These are phyloP conservation scores for Metschnikowia rubicola DNA, from an alignment of 805 yeast species.

Conservation along the genomic window DNA sequence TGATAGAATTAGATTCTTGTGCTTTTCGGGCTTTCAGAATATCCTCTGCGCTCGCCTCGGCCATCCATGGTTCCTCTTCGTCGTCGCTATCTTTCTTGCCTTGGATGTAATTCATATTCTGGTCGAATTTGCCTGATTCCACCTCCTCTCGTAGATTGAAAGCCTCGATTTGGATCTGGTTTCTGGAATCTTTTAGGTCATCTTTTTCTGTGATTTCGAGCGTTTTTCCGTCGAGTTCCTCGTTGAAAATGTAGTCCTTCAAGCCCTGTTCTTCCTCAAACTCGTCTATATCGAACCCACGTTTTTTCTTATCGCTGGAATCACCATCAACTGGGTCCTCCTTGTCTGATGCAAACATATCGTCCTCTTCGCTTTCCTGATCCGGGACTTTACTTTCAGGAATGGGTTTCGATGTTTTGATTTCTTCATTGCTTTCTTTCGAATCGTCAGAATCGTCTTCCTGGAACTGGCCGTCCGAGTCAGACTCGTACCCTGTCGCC, in stretches of 20 bases:
- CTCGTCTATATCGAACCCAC: conserved; percentile 13
- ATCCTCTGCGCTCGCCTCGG: conserved; percentile 9
- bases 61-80: conserved; percentile 23
- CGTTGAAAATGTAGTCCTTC: conserved; percentile 20
- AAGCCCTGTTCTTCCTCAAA: conserved; percentile 27
- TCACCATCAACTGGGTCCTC: conserved; percentile 5
- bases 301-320: neutral
- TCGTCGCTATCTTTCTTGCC: conserved; percentile 30
- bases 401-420: neutral
- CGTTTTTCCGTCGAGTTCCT: neutral
- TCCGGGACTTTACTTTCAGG: neutral
- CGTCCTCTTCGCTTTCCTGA: conserved; percentile 30
- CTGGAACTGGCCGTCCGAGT: conserved; percentile 14
- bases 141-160: conserved; percentile 58
- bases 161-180: conserved; percentile 43
- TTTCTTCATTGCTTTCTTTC: conserved; percentile 5
- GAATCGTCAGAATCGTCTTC: conserved; percentile 12
- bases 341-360: conserved; percentile 38
- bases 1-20: conserved; percentile 13
- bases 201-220: conserved; percentile 8
- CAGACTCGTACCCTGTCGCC: conserved; percentile 17
- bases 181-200: neutral
- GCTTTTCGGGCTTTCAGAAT: conserved; percentile 38
- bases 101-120: conserved; percentile 54
- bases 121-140: conserved; percentile 58